Conservation (phyloP, 495 filamentous ascomycete species). For the Penicillium daleae region DNA sequence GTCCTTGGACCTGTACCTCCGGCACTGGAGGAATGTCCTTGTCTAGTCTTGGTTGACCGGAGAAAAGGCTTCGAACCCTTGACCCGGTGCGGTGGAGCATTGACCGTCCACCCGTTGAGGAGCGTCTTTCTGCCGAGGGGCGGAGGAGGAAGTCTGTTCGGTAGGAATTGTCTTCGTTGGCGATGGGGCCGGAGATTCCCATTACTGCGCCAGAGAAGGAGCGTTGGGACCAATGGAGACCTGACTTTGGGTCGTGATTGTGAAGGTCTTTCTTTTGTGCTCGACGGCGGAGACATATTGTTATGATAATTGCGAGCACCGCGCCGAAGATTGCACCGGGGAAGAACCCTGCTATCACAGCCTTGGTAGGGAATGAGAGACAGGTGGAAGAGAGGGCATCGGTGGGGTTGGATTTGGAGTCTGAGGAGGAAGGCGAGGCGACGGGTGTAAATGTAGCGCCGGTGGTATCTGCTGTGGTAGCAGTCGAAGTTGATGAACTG, state of each 20-base stretch:
- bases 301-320: slow-evolving; percentile 46
- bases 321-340: slow-evolving; percentile 61
- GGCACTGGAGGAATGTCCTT: slow-evolving; percentile 29
- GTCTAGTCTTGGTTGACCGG: slow-evolving; percentile 18
- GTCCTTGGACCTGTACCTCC: slow-evolving; percentile 15
- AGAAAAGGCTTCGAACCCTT: slow-evolving; percentile 45
- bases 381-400: slow-evolving; percentile 26
- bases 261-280: slow-evolving; percentile 19
- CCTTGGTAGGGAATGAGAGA: slow-evolving; percentile 53
- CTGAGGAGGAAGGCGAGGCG: slow-evolving; percentile 26
- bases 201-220: slow-evolving; percentile 46
- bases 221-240: slow-evolving; percentile 38
- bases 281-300: slow-evolving; percentile 46
- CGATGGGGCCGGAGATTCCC: slow-evolving; percentile 61
- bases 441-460: slow-evolving; percentile 24
- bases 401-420: slow-evolving; percentile 21
- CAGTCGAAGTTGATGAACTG: slow-evolving; percentile 34
- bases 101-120: slow-evolving; percentile 32
- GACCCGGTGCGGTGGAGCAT: slow-evolving; percentile 41
- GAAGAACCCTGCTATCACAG: slow-evolving; percentile 65
- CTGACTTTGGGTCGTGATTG: slow-evolving; percentile 19
- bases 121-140: slow-evolving; percentile 26
- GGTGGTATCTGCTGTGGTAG: slow-evolving; percentile 28
- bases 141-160: slow-evolving; percentile 63
- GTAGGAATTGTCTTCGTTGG: slow-evolving; percentile 49